Conservation (phyloP, 495 filamentous ascomycete species). For the Aeminium ludgeri region DNA sequence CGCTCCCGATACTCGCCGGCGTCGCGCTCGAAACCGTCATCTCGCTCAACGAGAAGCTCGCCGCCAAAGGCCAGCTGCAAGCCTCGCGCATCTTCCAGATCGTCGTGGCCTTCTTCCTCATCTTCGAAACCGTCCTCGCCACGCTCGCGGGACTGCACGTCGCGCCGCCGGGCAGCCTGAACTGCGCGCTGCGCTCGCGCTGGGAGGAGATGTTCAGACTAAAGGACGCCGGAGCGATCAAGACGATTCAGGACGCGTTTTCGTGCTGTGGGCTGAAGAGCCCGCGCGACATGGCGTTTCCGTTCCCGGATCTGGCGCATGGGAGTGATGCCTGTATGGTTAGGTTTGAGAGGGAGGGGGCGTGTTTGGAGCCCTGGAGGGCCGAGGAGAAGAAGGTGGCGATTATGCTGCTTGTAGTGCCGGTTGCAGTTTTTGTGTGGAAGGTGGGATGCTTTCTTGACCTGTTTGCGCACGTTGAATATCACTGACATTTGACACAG, state of each 20-base stretch:
- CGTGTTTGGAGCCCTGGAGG: slow-evolving; percentile 16
- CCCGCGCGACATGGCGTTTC: slow-evolving; percentile 39
- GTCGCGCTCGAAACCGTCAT: slow-evolving; percentile 33
- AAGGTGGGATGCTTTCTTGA: slow-evolving; percentile 15
- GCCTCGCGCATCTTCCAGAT: slow-evolving; percentile 20
- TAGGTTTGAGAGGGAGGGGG: slow-evolving; percentile 6
- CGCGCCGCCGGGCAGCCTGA: slow-evolving; percentile 28
- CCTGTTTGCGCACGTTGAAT: neutral
- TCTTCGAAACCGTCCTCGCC: slow-evolving; percentile 33
- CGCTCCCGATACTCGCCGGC: slow-evolving; percentile 35
- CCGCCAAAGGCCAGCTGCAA: slow-evolving; percentile 17
- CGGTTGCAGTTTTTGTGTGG: slow-evolving; percentile 23
- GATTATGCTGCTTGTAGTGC: slow-evolving; percentile 21
- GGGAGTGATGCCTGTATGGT: slow-evolving; percentile 17
- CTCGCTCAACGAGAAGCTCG: slow-evolving; percentile 25
- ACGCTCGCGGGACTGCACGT: slow-evolving; percentile 40
- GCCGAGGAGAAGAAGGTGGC: slow-evolving; percentile 22
- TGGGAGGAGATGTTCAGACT: slow-evolving; percentile 36
- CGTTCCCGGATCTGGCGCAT: slow-evolving; percentile 28
- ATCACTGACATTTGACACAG: slow-evolving; percentile 3
- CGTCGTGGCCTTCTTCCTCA: slow-evolving; percentile 31
- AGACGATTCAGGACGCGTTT: slow-evolving; percentile 45
- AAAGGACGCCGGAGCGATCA: slow-evolving; percentile 35
- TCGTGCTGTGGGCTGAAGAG: slow-evolving; percentile 47
- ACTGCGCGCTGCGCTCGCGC: slow-evolving; percentile 34